Conservation (phyloP, 1,284 basidiomycete species). For the Microbotryum silenes-acaulis region DNA sequence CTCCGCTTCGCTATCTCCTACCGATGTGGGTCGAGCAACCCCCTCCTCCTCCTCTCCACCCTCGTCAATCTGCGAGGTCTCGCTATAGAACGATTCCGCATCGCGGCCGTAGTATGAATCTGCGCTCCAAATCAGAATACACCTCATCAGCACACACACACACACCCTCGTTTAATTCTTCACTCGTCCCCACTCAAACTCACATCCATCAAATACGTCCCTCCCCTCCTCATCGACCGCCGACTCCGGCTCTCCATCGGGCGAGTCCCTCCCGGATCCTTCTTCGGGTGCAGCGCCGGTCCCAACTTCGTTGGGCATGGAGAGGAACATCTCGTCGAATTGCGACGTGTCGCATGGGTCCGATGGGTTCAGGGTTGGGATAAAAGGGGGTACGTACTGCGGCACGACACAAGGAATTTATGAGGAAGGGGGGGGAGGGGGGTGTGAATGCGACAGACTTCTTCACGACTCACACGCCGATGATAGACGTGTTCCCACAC, state of each 20-base stretch:
- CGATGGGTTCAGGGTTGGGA: constrained; percentile 82
- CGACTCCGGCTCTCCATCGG: constrained; percentile 49
- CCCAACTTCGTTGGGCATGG: constrained; percentile 12
- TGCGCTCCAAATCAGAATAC: background rate
- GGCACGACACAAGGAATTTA: constrained; percentile 55
- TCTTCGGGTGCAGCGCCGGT: constrained; percentile 18
- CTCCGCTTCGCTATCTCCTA: background rate
- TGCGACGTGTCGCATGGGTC: constrained; percentile 95
- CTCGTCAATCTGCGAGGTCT: background rate
- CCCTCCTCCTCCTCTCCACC: background rate
- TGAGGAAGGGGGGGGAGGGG: too few relatives aligned
- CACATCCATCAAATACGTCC: constrained; percentile 39
- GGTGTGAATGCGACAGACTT: too few relatives aligned
- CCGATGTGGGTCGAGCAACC: too few relatives aligned
- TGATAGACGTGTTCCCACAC: constrained; percentile 20
- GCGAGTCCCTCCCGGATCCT: constrained; percentile 22
- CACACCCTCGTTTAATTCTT: too few relatives aligned
- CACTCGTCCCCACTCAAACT: constrained; percentile 13
- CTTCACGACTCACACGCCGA: constrained; percentile 4
- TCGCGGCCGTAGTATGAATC: constrained; percentile 23
- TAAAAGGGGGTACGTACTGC: constrained; percentile 95
- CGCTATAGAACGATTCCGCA: constrained; percentile 13
- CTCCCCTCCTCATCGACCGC: constrained; percentile 44
- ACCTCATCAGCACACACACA: background rate
- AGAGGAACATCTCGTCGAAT: constrained; percentile 90